Conservation (phyloP, 2,329 filamentous ascomycete species). For the Diaporthe sp. region DNA sequence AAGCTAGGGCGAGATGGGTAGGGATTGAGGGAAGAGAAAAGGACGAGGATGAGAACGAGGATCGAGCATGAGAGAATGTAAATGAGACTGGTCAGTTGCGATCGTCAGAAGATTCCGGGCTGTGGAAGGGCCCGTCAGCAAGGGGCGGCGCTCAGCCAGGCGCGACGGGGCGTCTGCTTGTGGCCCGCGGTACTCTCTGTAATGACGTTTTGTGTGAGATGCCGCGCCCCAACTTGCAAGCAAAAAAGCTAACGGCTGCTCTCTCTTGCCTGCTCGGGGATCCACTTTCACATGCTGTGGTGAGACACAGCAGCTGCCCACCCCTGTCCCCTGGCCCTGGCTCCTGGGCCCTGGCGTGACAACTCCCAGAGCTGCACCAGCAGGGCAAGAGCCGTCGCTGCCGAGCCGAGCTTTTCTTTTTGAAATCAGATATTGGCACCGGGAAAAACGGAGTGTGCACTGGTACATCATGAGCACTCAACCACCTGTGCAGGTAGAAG, state of each 20-base stretch:
- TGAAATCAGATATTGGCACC: too few species aligned
- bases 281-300: slow-evolving; percentile 38
- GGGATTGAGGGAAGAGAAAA: background rate
- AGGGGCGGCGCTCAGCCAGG: background rate
- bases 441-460: too few species aligned
- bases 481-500: too few species aligned
- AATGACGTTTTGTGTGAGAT: slow-evolving; percentile 21
- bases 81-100: slow-evolving; percentile 14
- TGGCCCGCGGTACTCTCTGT: background rate
- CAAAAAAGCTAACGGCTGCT: background rate
- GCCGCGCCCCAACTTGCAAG: background rate
- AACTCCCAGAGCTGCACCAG: background rate
- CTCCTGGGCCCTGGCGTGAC: background rate
- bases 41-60: background rate
- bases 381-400: slow-evolving; percentile 5
- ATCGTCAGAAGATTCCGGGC: slow-evolving; percentile 27
- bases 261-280: background rate
- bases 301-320: background rate
- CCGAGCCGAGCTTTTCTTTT: slow-evolving; percentile 15
- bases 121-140: slow-evolving; percentile 13
- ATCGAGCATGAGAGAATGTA: background rate
- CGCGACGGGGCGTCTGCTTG: background rate
- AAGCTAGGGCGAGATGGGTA: background rate
- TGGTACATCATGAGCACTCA: too few species aligned
- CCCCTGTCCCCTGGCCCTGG: background rate